A percentile compares a stretch with the other conserved stretches of the same genome.
phyloP scores from a whole-genome alignment of 2,329 filamentous ascomycete genomes.

The Aspergillus quadricinctus region DNA sequence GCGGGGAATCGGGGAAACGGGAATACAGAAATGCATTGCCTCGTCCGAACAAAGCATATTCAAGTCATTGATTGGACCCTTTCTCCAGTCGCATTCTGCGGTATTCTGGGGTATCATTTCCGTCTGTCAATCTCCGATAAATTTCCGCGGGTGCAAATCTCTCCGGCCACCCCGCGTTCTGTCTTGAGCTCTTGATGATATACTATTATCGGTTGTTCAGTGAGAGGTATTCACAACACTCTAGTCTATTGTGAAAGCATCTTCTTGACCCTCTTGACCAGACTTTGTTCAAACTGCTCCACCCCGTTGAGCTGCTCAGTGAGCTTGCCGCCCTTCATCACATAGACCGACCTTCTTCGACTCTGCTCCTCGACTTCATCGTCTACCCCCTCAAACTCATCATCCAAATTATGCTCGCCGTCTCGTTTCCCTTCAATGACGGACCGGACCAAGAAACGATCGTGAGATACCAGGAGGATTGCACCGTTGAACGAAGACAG shows the following conservation, averaged over 20 bases:
- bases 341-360: conserved; percentile 55
- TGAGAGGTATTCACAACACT: background rate
- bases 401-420: conserved; percentile 35
- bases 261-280: conserved; percentile 57
- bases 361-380: conserved; percentile 41
- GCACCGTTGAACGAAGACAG: conserved; percentile 68
- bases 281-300: conserved; percentile 59
- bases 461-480: conserved; percentile 73
- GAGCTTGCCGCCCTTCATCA: conserved; percentile 57
- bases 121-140: no score
- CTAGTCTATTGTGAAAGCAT: conserved; percentile 24
- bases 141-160: no score
- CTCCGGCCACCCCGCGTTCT: no score
- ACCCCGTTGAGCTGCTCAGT: conserved; percentile 56
- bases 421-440: conserved; percentile 61
- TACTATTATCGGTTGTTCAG: background rate
- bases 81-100: no score
- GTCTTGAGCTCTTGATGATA: conserved; percentile 28
- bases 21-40: background rate
- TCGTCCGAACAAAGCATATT: no score
- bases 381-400: conserved; percentile 45
- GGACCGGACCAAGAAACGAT: conserved; percentile 73
- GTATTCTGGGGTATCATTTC: no score
- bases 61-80: no score
- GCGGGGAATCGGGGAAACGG: background rate